Evolutionary conservation across 2,329 filamentous ascomycete genomes (phyloP).

Genomic region (Aspergillus candidus): DNA sequence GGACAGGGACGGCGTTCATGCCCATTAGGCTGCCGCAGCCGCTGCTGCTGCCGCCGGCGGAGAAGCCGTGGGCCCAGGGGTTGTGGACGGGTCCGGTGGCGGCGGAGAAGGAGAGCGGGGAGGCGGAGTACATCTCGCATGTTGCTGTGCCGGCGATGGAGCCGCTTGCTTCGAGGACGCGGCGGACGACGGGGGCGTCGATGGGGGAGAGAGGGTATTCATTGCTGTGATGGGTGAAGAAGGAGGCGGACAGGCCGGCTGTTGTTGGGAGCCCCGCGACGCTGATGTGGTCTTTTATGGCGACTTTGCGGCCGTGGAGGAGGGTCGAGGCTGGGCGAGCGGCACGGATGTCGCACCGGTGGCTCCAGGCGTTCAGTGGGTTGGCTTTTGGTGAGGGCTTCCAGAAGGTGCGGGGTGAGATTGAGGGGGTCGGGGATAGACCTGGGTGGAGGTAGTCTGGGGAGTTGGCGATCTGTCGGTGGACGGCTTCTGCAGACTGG

Average conservation of each 20-base stretch:
- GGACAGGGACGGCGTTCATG: conserved; percentile 23
- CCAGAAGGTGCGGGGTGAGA: conserved; percentile 14
- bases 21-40: conserved; percentile 34
- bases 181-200: conserved; percentile 32
- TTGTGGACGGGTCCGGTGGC: conserved; percentile 35
- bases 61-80: conserved; percentile 27
- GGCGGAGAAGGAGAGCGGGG: conserved; percentile 32
- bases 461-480: conserved; percentile 20
- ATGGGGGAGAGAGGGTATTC: conserved; percentile 27
- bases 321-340: conserved; percentile 16
- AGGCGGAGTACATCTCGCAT: conserved; percentile 36
- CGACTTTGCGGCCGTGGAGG: conserved; percentile 26
- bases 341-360: conserved; percentile 28
- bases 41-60: conserved; percentile 35
- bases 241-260: conserved; percentile 28
- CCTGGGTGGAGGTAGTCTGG: conserved; percentile 34
- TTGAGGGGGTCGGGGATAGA: conserved; percentile 24
- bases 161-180: conserved; percentile 30
- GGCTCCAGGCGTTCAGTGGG: conserved; percentile 41
- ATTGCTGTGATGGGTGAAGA: conserved; percentile 22
- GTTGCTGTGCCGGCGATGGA: conserved; percentile 31
- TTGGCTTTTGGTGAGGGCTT: conserved; percentile 20
- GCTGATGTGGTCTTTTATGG: conserved; percentile 35
- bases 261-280: conserved; percentile 33
- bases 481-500: conserved; percentile 20